These are phyloP conservation scores for Aphanomyces invadans DNA, from an alignment of 352 stramenopile species.

Conservation along the genomic window DNA sequence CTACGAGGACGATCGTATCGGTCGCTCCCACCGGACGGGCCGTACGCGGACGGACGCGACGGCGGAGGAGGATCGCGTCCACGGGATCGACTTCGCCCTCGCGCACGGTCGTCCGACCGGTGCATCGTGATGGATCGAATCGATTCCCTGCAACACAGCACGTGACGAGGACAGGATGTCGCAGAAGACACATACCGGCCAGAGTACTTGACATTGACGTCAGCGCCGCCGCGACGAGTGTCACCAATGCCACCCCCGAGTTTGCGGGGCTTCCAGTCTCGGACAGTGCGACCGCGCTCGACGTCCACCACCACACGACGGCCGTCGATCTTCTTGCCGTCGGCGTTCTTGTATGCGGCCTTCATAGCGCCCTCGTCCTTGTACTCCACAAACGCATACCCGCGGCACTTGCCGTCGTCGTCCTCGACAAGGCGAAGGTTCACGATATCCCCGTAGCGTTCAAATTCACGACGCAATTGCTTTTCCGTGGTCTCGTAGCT, in stretches of 20 bases:
- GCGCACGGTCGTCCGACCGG: background rate
- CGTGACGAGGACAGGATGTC: background rate
- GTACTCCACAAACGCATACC: slow-evolving; percentile 99
- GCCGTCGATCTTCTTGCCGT: slow-evolving; percentile 96
- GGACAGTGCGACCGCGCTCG: slow-evolving; percentile 94
- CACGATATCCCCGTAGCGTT: slow-evolving; percentile 89
- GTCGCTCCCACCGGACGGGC: background rate
- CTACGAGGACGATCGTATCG: slow-evolving; percentile 3
- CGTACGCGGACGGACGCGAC: background rate
- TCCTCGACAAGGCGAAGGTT: slow-evolving; percentile 86
- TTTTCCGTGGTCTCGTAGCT: slow-evolving; percentile 98
- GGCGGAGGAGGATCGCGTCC: background rate
- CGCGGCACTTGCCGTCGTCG: slow-evolving; percentile 84
- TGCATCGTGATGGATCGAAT: slow-evolving; percentile 6
- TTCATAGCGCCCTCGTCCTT: slow-evolving; percentile 96
- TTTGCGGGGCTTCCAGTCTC: slow-evolving; percentile 92
- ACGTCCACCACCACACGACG: slow-evolving; percentile 96
- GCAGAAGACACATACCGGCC: slow-evolving; percentile 37
- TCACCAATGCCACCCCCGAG: slow-evolving; percentile 92
- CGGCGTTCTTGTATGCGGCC: slow-evolving; percentile 88
- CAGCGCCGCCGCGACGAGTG: slow-evolving; percentile 61
- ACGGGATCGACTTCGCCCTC: slow-evolving; percentile 15
- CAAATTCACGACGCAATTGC: slow-evolving; percentile 95
- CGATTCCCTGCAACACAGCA: slow-evolving; percentile 7
- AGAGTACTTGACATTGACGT: slow-evolving; percentile 84